Evolutionary conservation across 352 stramenopile species (phyloP).

Genomic region (Pythium brachiatum): DNA sequence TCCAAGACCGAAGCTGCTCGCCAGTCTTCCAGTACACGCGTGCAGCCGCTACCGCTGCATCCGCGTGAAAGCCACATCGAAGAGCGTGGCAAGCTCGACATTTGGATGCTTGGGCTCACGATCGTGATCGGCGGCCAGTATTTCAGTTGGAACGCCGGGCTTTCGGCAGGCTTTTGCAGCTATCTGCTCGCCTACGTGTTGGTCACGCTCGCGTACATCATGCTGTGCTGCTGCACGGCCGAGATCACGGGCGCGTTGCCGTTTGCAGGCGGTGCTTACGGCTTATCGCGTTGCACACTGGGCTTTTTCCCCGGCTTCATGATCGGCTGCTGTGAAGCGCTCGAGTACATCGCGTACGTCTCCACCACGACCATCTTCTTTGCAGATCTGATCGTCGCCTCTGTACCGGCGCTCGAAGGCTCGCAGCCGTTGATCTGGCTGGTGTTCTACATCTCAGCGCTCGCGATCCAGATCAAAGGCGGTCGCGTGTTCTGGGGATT

Average conservation of each 20-base stretch:
- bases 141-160: constrained; percentile 27
- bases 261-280: constrained; percentile 34
- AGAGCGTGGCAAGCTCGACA: constrained; percentile 10
- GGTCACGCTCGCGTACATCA: constrained; percentile 23
- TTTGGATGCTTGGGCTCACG: constrained; percentile 26
- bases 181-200: constrained; percentile 16
- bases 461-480: constrained; percentile 20
- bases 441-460: constrained; percentile 11
- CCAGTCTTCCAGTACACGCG: background rate
- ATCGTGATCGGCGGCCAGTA: constrained; percentile 37
- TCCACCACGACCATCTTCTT: constrained; percentile 3
- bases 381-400: constrained; percentile 1
- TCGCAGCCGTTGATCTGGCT: constrained; percentile 15
- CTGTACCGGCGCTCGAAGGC: background rate
- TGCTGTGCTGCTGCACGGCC: constrained; percentile 20
- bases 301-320: constrained; percentile 31
- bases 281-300: constrained; percentile 28
- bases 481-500: constrained; percentile 40
- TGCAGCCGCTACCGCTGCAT: constrained; percentile 4
- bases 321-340: constrained; percentile 30
- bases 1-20: background rate
- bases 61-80: constrained; percentile 1
- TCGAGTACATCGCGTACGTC: constrained; percentile 20
- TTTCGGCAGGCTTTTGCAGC: constrained; percentile 21
- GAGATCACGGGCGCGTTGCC: constrained; percentile 30